Conservation (phyloP, 306 rosid species). For the Quercus robur region DNA sequence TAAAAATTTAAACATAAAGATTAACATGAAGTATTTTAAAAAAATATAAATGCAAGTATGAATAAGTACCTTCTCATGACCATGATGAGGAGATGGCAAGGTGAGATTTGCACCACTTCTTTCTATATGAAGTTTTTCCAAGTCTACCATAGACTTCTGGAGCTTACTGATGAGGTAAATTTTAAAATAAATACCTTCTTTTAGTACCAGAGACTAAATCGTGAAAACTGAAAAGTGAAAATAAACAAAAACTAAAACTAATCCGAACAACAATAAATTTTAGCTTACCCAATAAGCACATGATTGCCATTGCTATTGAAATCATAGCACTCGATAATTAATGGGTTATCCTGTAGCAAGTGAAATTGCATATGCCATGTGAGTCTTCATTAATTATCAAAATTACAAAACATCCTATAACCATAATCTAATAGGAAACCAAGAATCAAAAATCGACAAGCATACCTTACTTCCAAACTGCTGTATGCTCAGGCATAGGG, state of each 20-base stretch:
- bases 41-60: background rate
- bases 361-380: background rate
- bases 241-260: background rate
- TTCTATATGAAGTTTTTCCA: conserved; percentile 53
- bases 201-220: background rate
- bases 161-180: conserved; percentile 43
- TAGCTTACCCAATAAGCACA: conserved; percentile 65
- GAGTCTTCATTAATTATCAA: conserved; percentile 1
- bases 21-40: background rate
- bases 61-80: conserved; percentile 59
- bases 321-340: conserved; percentile 85
- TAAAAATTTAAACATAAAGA: background rate
- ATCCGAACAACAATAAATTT: background rate
- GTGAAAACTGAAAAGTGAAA: background rate
- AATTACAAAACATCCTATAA: background rate
- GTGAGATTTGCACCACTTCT: conserved; percentile 44
- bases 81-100: conserved; percentile 35
- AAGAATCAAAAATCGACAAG: conserved; percentile 7
- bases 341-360: conserved; percentile 65
- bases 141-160: conserved; percentile 64
- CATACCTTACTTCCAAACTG: conserved; percentile 81
- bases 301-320: conserved; percentile 80
- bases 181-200: background rate
- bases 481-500: conserved; percentile 50
- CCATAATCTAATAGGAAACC: background rate